Evolutionary conservation across 2,329 filamentous ascomycete genomes (phyloP).

Genomic region (Lecanoromycetidae sp.): DNA sequence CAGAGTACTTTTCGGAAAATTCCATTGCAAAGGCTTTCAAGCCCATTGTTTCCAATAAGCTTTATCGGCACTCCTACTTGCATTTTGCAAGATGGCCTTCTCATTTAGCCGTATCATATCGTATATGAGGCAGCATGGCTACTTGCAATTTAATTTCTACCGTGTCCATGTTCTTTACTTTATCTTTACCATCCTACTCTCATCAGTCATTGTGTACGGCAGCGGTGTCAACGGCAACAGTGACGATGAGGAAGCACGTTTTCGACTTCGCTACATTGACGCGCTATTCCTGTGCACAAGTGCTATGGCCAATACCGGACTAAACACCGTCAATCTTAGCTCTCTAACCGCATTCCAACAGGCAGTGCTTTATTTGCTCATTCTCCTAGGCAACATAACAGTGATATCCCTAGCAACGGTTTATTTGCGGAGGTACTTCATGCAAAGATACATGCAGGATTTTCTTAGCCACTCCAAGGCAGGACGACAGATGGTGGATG

Average conservation of each 20-base stretch:
- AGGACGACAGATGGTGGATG: background rate
- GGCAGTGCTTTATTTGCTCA: background rate
- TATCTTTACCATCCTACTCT: conserved; percentile 41
- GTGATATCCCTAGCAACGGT: background rate
- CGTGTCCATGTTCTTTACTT: conserved; percentile 59
- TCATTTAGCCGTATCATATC: too few relatives aligned
- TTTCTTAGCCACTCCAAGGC: background rate
- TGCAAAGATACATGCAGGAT: background rate
- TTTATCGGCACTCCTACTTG: too few relatives aligned
- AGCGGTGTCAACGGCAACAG: conserved; percentile 38
- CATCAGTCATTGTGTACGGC: conserved; percentile 47
- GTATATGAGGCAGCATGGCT: background rate
- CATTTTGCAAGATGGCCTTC: too few relatives aligned
- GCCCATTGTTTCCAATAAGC: too few relatives aligned
- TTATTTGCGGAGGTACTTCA: background rate
- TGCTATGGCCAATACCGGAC: conserved; percentile 54
- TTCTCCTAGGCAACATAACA: background rate
- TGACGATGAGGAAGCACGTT: background rate
- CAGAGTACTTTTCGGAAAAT: too few relatives aligned
- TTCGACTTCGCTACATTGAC: conserved; percentile 45
- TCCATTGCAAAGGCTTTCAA: too few relatives aligned
- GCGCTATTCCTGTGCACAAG: conserved; percentile 55
- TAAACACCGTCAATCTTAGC: conserved; percentile 44
- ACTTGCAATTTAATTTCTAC: conserved; percentile 42
- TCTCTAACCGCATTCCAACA: background rate